Evolutionary conservation across 495 filamentous ascomycete genomes (phyloP).

Genomic region (Podospora bellae-mahoneyi): DNA sequence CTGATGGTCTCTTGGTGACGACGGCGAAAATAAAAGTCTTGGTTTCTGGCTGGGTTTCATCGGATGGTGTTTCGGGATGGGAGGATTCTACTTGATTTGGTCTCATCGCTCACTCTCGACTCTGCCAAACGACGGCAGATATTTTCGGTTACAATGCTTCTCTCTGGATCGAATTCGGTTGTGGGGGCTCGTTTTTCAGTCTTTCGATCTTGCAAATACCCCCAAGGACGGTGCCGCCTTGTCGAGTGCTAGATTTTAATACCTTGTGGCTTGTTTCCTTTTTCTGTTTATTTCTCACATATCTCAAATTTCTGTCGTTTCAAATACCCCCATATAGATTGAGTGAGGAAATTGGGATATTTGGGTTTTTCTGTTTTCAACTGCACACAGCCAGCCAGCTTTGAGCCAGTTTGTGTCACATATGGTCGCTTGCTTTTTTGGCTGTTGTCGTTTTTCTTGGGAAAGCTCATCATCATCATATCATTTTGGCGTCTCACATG

Average conservation of each 20-base stretch:
- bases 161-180: neutral
- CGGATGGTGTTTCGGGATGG: slow-evolving; percentile 24
- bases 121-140: neutral
- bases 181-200: slow-evolving; percentile 12
- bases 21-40: slow-evolving; percentile 3
- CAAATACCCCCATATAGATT: slow-evolving; percentile 15
- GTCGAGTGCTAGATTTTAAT: slow-evolving; percentile 19
- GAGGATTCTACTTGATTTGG: slow-evolving; percentile 20
- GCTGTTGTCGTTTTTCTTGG: neutral
- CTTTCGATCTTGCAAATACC: slow-evolving; percentile 18
- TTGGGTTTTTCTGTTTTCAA: slow-evolving; percentile 4
- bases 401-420: neutral
- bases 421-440: neutral
- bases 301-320: slow-evolving; percentile 11
- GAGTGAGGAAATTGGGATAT: slow-evolving; percentile 13
- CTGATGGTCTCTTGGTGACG: neutral
- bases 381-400: neutral
- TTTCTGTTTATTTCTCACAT: slow-evolving; percentile 12
- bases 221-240: slow-evolving; percentile 14
- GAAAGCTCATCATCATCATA: slow-evolving; percentile 3
- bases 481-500: neutral
- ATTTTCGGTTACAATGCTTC: neutral
- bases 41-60: slow-evolving; percentile 21
- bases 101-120: slow-evolving; percentile 17
- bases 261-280: slow-evolving; percentile 5